Base-by-base conservation (phyloP, 352 stramenopile species). In the Globisporangium abappressorium region DNA sequence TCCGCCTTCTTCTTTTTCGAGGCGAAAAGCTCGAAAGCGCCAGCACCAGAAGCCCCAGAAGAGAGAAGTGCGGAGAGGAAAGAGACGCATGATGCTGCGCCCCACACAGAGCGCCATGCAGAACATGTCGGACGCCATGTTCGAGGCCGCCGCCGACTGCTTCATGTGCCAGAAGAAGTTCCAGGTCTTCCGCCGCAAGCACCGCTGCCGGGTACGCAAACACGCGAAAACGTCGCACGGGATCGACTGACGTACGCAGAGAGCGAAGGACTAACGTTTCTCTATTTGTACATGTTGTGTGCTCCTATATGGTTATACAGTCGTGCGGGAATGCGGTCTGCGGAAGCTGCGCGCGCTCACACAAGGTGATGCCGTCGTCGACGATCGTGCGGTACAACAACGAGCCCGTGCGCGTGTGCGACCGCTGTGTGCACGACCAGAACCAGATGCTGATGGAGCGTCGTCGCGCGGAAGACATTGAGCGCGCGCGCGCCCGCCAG, bases 91-190 rank as follows among this genome's bases (percentile, higher is more conserved):
- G 70, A 62, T 76, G 61, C 36, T 76, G 47, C 65, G 56, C 38
- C 66, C 65, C 26, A 46, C 66, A 47, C 61, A 71, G 28, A 63
- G 68, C 26, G 56, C 46, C 15, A 55, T 71, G 54, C 64, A 70
- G 51, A 60, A 69, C 51, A 76, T 84, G 53, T 71, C 79, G 24
- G 77, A 87, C 57, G 61, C 77, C 59, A 64, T 72, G 62, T 94
- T 81, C 49, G 85, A 94, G 46, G 76, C 81, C 4, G 73, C 83
- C 5, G 51, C 62, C 63, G 87, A 95, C 68, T 95, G 87, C 71
- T 81, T 73, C 62, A 80, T 91, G 64, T 95, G 87, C 70, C 76
- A 91, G 53, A 95, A 93, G 70, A 93, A 92, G 61, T 94, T 95
- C 69, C 83, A 94, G 75, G 84, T 85, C 24, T 95, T 95, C 56